Evolutionary conservation across 2,329 filamentous ascomycete genomes (phyloP).

Genomic region (Alternaria solani): DNA sequence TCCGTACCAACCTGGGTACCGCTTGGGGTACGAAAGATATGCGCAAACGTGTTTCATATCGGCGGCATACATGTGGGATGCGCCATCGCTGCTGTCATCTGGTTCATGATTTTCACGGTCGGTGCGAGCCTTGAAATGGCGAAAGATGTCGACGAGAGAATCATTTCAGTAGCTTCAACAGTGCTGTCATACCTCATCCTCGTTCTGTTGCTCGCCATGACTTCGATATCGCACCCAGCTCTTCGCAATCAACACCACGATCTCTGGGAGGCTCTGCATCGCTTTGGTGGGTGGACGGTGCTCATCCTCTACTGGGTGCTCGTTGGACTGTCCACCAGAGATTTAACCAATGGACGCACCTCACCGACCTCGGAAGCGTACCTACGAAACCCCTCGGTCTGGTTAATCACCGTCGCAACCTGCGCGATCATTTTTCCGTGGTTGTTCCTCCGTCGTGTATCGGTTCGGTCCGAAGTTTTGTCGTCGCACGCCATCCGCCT

Average conservation of each 20-base stretch:
- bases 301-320: constrained; percentile 49
- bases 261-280: constrained; percentile 47
- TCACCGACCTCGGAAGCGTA: constrained; percentile 32
- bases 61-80: constrained; percentile 51
- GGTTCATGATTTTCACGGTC: constrained; percentile 56
- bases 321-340: constrained; percentile 36
- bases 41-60: constrained; percentile 48
- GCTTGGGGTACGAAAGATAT: constrained; percentile 42
- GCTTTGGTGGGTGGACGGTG: constrained; percentile 50
- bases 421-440: constrained; percentile 76
- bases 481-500: constrained; percentile 78
- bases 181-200: constrained; percentile 44
- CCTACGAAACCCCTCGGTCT: constrained; percentile 59
- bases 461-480: constrained; percentile 72
- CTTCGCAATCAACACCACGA: constrained; percentile 47
- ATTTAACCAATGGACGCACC: constrained; percentile 24
- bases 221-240: constrained; percentile 40
- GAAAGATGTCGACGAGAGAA: constrained; percentile 28
- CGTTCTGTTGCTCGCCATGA: constrained; percentile 41
- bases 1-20: constrained; percentile 44
- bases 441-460: constrained; percentile 73
- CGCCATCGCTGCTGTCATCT: constrained; percentile 47
- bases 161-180: constrained; percentile 30
- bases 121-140: constrained; percentile 46
- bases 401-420: constrained; percentile 73